Evolutionary conservation across 2,329 filamentous ascomycete species (phyloP), one percentile per base, ranked within the genome.

Genomic region (Hypomyces perniciosus): DNA sequence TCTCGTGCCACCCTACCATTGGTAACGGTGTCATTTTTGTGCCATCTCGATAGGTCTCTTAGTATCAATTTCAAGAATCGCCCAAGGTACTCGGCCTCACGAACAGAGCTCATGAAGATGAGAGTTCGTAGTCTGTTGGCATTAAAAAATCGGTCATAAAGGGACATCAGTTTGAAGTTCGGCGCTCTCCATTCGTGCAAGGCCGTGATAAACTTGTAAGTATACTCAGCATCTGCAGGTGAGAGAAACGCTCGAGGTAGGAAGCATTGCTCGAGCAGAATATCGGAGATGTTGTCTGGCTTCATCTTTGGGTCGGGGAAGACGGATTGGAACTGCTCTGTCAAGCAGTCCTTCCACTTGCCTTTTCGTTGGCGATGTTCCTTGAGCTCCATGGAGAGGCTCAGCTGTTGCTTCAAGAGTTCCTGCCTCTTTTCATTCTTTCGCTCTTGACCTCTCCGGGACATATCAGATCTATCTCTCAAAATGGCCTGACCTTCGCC

Each of bases 51-150:
- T 13, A 99, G 76, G 57, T 96, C 90, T 53, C 84, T 81, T 8
- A 99, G 72, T 2, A 93, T 75, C 54, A 92, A 84, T 62, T 86
- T 89, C 49, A 99, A 71, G 67, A 99, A 97, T 27, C 88, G 87
- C 9, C 90, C 93, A n/a, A 99, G 74, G 58, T 95, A 90, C 65
- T 96, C 89, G 0, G 90, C 89, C 68, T 99, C 95, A 50, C 90
- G 85, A 27, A 92, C 85, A 0, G 91, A 95, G 65, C 88, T 95
- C 44, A 86, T 84, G 65, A 95, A 96, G 51, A 99, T 90, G 46
- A 96, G 78, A 7, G 85, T 79, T 2, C 88, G 83, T 13, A 97
- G 75, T 51, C 88, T 80, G 62, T 95, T 90, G 52, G 90, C 82
- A 60, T 84, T 84, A 70, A 99, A 95, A 1, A 99, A 75, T 12